Conservation (phyloP, 257 asterid genomes). For the Verbascum thapsus region DNA sequence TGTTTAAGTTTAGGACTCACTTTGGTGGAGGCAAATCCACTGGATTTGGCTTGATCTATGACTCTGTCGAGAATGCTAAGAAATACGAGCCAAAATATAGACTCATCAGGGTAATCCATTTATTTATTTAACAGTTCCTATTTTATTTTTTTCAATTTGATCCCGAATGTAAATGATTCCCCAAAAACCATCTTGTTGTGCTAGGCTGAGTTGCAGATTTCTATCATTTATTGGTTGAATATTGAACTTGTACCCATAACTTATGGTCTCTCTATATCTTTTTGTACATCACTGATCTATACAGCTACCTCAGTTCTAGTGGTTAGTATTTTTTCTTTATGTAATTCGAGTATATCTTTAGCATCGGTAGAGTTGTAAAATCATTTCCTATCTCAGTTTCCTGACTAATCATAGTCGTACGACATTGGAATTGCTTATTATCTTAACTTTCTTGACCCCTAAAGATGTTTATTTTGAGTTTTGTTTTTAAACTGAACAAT, state of each 20-base stretch:
- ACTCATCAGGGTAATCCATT: conserved; percentile 68
- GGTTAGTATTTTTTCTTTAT: neutral
- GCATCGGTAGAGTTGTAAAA: too few relatives aligned
- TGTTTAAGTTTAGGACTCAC: conserved; percentile 77
- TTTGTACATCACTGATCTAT: too few relatives aligned
- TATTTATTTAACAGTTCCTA: neutral
- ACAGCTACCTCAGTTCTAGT: too few relatives aligned
- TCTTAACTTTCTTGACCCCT: too few relatives aligned
- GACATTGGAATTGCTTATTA: too few relatives aligned
- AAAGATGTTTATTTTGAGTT: too few relatives aligned
- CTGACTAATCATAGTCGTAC: too few relatives aligned
- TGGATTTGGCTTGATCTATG: conserved; percentile 83
- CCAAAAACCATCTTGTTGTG: neutral
- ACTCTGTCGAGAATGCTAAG: conserved; percentile 76
- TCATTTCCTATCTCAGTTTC: too few relatives aligned
- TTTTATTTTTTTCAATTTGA: neutral
- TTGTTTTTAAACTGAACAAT: too few relatives aligned
- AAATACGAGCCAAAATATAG: conserved; percentile 89
- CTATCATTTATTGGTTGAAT: neutral
- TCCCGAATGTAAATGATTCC: neutral
- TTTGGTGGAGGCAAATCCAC: conserved; percentile 87
- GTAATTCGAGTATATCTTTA: neutral
- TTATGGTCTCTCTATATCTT: too few relatives aligned
- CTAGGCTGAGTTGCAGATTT: neutral
- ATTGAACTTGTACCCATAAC: neutral